phyloP scores from a whole-genome alignment of 257 asterid species.

The Solanum acaule region DNA sequence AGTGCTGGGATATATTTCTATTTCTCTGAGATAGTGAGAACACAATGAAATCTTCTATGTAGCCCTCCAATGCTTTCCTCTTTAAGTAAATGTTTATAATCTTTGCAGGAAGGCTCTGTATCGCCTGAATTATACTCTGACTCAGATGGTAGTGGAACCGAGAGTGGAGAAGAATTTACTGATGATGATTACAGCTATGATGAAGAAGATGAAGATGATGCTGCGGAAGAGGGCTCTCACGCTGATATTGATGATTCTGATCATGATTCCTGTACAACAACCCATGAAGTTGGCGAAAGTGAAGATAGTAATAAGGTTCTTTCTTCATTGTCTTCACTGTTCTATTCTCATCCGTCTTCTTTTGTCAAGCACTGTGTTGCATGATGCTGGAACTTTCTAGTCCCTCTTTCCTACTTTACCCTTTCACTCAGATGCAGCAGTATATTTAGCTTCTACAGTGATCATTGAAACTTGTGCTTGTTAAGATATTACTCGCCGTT shows the following conservation, averaged over 20 bases:
- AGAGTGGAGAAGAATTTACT: conserved; percentile 65
- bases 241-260: conserved; percentile 43
- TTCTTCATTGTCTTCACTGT: neutral
- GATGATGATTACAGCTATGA: conserved; percentile 60
- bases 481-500: neutral
- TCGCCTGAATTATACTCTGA: conserved; percentile 83
- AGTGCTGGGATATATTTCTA: neutral
- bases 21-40: neutral
- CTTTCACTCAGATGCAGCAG: neutral
- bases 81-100: neutral
- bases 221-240: conserved; percentile 39
- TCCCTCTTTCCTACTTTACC: neutral
- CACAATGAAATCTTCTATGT: neutral
- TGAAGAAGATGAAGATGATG: conserved; percentile 36
- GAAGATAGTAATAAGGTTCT: conserved; percentile 36
- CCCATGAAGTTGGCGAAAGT: conserved; percentile 36
- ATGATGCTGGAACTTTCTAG: neutral
- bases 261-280: conserved; percentile 35
- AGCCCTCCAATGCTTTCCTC: neutral
- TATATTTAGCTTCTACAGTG: neutral
- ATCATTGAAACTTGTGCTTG: neutral
- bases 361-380: neutral
- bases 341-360: conserved; percentile 7
- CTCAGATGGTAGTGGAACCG: conserved; percentile 82
- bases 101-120: conserved; percentile 60